Evolutionary conservation across 2,329 filamentous ascomycete species (phyloP).

Genomic region (Microsporum audouinii): DNA sequence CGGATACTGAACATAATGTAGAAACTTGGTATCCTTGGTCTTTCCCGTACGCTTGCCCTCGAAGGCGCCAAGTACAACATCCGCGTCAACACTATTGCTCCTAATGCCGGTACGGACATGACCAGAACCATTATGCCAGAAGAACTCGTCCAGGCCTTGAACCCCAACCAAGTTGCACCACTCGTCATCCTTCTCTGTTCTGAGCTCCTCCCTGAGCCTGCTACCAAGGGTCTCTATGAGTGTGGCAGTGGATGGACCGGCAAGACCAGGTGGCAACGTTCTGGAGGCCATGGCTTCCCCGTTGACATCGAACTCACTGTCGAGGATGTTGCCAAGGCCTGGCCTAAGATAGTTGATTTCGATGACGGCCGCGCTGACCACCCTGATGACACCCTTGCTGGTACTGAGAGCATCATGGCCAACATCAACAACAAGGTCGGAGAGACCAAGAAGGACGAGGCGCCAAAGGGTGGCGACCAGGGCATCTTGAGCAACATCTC

Average conservation of each 20-base stretch:
- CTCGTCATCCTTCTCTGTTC: conserved; percentile 76
- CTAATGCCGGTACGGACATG: conserved; percentile 93
- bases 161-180: conserved; percentile 95
- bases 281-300: conserved; percentile 81
- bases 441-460: conserved; percentile 38
- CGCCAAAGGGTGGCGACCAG: conserved; percentile 38
- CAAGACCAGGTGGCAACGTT: conserved; percentile 87
- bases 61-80: conserved; percentile 98
- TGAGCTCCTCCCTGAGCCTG: conserved; percentile 73
- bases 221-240: conserved; percentile 83
- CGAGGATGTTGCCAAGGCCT: conserved; percentile 66
- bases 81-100: conserved; percentile 93
- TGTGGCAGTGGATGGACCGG: conserved; percentile 90
- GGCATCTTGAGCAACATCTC: conserved; percentile 65
- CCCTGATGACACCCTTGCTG: conserved; percentile 66
- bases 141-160: conserved; percentile 97
- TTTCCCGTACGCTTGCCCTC: conserved; percentile 82
- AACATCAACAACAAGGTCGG: conserved; percentile 68
- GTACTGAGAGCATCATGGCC: conserved; percentile 64
- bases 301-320: conserved; percentile 72
- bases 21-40: conserved; percentile 88
- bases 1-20: conserved; percentile 23
- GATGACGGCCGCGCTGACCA: conserved; percentile 79
- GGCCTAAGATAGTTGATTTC: conserved; percentile 73
- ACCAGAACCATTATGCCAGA: conserved; percentile 88